Base-by-base conservation (phyloP, 257 asterid species). In the Ilex asprella region DNA sequence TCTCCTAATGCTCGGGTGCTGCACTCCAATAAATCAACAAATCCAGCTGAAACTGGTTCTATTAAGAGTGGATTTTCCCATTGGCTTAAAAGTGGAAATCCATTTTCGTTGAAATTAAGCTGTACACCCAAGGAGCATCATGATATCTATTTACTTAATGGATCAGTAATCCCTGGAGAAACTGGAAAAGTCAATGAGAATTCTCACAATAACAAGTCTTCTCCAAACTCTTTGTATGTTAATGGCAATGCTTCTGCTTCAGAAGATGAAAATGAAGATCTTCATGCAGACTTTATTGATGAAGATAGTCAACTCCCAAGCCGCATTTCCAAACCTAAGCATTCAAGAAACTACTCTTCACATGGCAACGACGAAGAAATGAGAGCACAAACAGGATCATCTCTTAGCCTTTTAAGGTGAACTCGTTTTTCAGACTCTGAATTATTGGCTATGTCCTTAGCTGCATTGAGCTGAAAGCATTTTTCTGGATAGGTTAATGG, bases 231-330 rank as follows among this genome's bases (percentile, higher is more conserved):
- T 71, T 67, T 65, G 64, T 84, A 75, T 75, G 76, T 65, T 56
- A 90, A 87, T 67, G 99, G 95, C 30, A 69, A 78, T 69, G 51
- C 75, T 49, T 67, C 76, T 67, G 63, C 77, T 61, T 79, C 90
- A 27, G 99, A 93, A 80, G 99, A 93, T 64, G 99, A 93, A 82
- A 87, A 87, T 79, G 99, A 93, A 74, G 99, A 93, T 82, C 97
- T 93, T 62, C 97, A 65, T 80, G 99, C 99, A 39, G 99, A 93
- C 82, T 93, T 93, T 79, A 93, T 93, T 60, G 99, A 93, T 30
- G 99, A 93, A 87, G 99, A 93, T 75, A 93, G 99, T 74, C 99
- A 93, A 81, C 95, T 93, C 70, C 99, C 99, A 30, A 93, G 99
- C 74, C 94, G 99, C 64, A 76, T 87, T 69, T 77, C 92, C 52